These are phyloP conservation scores for Iberis pinnata DNA, from an alignment of 345 rosid species.

Conservation along the genomic window DNA sequence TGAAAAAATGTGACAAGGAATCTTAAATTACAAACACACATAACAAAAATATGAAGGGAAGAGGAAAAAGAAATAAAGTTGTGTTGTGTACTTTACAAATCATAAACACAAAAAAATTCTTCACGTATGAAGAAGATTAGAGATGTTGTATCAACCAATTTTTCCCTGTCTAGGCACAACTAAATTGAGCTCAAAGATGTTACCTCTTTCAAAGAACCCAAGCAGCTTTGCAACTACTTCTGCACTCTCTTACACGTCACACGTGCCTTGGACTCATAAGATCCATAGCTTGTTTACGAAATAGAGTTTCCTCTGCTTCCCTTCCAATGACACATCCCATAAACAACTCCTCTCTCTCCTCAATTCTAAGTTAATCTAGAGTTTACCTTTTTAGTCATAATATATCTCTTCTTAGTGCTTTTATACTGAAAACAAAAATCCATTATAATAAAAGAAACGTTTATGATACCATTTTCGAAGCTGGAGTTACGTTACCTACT, in stretches of 20 bases:
- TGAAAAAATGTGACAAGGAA: no score
- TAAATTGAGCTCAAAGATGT: no score
- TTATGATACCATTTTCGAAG: constrained; percentile 15
- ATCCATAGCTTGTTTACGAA: constrained; percentile 93
- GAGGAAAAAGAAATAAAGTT: no score
- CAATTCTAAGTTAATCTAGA: constrained; percentile 57
- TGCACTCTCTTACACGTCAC: constrained; percentile 92
- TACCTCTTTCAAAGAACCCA: constrained; percentile 83
- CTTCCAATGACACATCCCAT: no score
- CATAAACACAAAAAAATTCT: constrained; percentile 73
- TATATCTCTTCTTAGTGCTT: constrained; percentile 84
- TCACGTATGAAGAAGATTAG: no score
- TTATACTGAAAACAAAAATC: constrained; percentile 39
- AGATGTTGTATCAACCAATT: constrained; percentile 84
- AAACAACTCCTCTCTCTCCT: constrained; percentile 79
- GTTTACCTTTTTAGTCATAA: constrained; percentile 74
- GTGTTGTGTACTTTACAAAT: constrained; percentile 26
- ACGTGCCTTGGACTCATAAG: constrained; percentile 74
- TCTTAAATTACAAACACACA: no score
- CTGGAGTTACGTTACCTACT: constrained; percentile 85
- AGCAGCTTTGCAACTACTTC: constrained; percentile 92
- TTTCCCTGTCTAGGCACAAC: constrained; percentile 81
- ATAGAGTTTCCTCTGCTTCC: constrained; percentile 91
- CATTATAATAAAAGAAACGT: no score
- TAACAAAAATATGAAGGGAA: no score